phyloP scores from a whole-genome alignment of 208 protist species.

The Trypanosoma mega region DNA sequence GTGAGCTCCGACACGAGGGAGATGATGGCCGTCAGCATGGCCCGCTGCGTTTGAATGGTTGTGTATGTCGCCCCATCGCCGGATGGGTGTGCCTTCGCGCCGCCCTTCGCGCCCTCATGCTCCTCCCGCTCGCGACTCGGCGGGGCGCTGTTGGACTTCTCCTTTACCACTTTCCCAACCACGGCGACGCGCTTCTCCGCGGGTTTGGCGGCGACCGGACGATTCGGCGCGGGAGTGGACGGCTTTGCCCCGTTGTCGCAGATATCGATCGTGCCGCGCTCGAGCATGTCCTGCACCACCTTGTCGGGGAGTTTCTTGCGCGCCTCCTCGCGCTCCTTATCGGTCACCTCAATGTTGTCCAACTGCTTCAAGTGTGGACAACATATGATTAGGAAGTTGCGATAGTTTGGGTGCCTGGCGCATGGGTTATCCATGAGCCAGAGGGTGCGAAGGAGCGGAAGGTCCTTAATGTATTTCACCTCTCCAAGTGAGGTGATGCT shows the following conservation, averaged over 20 bases:
- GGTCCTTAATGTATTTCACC: slow-evolving; percentile 59
- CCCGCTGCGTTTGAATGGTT: slow-evolving; percentile 58
- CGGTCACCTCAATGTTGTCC: slow-evolving; percentile 80
- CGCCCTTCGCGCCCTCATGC: neutral
- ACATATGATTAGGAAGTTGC: slow-evolving; percentile 79
- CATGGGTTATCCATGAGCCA: slow-evolving; percentile 94
- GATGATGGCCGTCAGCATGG: slow-evolving; percentile 82
- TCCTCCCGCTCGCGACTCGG: slow-evolving; percentile 26
- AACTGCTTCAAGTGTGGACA: slow-evolving; percentile 85
- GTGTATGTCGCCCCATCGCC: slow-evolving; percentile 18
- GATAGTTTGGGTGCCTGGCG: slow-evolving; percentile 78
- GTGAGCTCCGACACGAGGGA: slow-evolving; percentile 84
- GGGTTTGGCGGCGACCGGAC: neutral
- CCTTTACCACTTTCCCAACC: neutral
- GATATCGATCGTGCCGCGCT: neutral
- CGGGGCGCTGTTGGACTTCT: slow-evolving; percentile 14
- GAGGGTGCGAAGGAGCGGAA: slow-evolving; percentile 79
- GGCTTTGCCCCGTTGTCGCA: neutral
- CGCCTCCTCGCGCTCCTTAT: slow-evolving; percentile 56
- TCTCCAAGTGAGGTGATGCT: slow-evolving; percentile 72
- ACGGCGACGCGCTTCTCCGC: neutral
- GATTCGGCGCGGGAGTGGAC: neutral
- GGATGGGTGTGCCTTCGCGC: neutral
- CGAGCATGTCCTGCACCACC: slow-evolving; percentile 62
- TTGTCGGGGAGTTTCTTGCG: slow-evolving; percentile 50